These are phyloP conservation scores for Candida loeiensis DNA, from an alignment of 805 yeast species.

Conservation along the genomic window DNA sequence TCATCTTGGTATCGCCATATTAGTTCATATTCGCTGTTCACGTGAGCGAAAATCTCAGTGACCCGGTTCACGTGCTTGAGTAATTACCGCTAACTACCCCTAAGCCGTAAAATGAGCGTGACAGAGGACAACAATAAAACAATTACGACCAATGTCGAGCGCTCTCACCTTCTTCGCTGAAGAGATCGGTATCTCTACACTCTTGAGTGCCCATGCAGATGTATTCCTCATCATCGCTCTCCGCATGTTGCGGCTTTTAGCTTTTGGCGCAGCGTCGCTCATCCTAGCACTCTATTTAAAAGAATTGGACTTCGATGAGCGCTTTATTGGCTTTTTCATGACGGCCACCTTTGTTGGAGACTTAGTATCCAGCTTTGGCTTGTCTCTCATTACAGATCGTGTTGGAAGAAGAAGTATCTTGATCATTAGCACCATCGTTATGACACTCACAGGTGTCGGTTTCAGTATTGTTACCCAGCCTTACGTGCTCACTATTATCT, in stretches of 20 bases:
- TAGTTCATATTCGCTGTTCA: not conserved
- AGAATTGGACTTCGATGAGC: conserved; percentile 38
- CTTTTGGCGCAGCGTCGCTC: conserved; percentile 37
- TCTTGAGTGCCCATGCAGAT: conserved; percentile 27
- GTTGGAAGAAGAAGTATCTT: conserved; percentile 44
- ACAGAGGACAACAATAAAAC: too few species aligned
- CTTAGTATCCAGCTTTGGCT: conserved; percentile 42
- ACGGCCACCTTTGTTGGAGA: conserved; percentile 51
- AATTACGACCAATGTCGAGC: not conserved
- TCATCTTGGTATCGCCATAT: not conserved
- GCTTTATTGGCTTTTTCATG: conserved; percentile 46
- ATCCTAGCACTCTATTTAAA: conserved; percentile 44
- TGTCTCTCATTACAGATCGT: conserved; percentile 45
- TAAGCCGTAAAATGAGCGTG: too few species aligned
- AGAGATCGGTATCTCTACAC: conserved; percentile 37
- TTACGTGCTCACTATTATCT: conserved; percentile 32
- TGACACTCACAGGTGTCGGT: conserved; percentile 42
- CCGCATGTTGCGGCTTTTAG: conserved; percentile 33
- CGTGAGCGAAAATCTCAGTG: not conserved
- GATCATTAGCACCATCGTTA: conserved; percentile 36
- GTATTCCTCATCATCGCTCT: conserved; percentile 29
- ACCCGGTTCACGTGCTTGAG: too few species aligned
- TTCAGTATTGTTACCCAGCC: conserved; percentile 34
- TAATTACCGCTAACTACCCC: too few species aligned
- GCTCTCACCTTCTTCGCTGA: conserved; percentile 13